Evolutionary conservation across 768 basidiomycete genomes (phyloP).

Genomic region (Podaxis sp.): DNA sequence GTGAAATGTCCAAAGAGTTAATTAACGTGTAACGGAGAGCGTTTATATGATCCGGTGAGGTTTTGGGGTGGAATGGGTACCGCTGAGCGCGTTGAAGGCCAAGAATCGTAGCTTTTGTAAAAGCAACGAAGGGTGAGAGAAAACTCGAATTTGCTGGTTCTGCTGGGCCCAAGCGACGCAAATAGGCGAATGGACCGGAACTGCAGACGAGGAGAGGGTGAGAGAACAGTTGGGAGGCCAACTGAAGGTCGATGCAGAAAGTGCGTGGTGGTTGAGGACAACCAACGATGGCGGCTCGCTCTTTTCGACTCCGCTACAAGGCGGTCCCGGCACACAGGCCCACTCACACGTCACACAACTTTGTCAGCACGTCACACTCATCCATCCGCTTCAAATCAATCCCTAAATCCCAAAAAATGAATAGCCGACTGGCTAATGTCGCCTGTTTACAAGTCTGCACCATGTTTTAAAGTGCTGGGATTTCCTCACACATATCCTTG

Average conservation of each 20-base stretch:
- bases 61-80: slow-evolving; percentile 29
- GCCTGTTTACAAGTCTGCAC: neutral
- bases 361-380: slow-evolving; percentile 7
- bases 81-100: slow-evolving; percentile 31
- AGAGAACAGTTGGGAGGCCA: slow-evolving; percentile 28
- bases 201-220: slow-evolving; percentile 24
- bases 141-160: slow-evolving; percentile 27
- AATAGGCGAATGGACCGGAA: slow-evolving; percentile 20
- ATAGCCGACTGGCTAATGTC: neutral
- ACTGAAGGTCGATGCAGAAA: slow-evolving; percentile 27
- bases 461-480: neutral
- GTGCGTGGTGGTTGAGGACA: slow-evolving; percentile 47
- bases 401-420: too few relatives aligned
- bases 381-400: neutral
- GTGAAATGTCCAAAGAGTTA: slow-evolving; percentile 29
- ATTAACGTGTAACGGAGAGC: slow-evolving; percentile 29
- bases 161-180: slow-evolving; percentile 19
- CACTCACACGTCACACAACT: slow-evolving; percentile 11
- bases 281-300: slow-evolving; percentile 39
- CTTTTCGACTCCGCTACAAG: slow-evolving; percentile 48
- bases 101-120: slow-evolving; percentile 27
- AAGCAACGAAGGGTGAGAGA: slow-evolving; percentile 28
- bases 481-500: neutral
- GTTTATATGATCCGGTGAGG: slow-evolving; percentile 23
- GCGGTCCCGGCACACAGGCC: slow-evolving; percentile 28